These are phyloP conservation scores for Pelargonium nanum DNA, from an alignment of 345 rosid species.

Conservation along the genomic window DNA sequence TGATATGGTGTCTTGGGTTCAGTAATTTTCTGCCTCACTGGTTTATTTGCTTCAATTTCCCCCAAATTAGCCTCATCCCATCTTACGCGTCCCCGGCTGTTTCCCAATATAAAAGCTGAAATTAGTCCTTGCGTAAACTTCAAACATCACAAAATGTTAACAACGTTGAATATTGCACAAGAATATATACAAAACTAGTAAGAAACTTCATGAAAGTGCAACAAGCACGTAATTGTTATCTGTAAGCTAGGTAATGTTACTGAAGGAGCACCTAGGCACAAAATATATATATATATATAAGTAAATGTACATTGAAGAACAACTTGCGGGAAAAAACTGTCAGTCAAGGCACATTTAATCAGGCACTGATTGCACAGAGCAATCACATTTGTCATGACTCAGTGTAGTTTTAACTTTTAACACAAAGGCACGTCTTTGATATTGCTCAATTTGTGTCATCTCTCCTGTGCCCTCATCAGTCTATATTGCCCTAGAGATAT, in stretches of 20 bases:
- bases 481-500: too few species aligned
- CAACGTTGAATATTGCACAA: neutral
- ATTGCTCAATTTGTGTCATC: too few species aligned
- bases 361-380: neutral
- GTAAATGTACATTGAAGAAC: neutral
- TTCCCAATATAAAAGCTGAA: conserved; percentile 10
- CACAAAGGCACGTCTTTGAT: neutral
- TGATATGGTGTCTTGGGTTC: conserved; percentile 98
- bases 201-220: neutral
- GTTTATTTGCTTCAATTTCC: conserved; percentile 93
- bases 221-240: neutral
- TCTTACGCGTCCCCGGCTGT: conserved; percentile 51
- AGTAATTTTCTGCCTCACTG: conserved; percentile 91
- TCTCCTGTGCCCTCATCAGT: too few species aligned
- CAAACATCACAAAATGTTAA: neutral
- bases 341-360: neutral
- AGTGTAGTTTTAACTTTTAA: too few species aligned
- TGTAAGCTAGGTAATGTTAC: neutral
- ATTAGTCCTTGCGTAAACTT: conserved; percentile 4
- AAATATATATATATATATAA: too few species aligned
- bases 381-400: neutral
- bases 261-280: neutral
- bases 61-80: conserved; percentile 86
- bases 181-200: neutral
- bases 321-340: neutral